Evolutionary conservation across 2,329 filamentous ascomycete species (phyloP).

Genomic region (Alternaria conjuncta): DNA sequence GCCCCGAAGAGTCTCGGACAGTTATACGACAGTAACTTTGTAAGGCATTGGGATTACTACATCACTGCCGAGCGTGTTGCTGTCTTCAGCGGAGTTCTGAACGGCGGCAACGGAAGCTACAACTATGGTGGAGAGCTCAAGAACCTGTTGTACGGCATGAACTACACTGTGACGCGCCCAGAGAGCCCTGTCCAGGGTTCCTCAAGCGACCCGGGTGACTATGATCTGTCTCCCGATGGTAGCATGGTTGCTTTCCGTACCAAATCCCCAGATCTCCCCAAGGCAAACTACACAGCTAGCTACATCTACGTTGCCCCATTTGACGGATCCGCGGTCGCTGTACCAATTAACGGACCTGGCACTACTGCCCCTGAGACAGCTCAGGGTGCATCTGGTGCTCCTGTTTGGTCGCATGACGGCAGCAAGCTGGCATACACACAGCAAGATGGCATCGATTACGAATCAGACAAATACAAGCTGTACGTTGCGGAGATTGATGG

Average conservation of each 20-base stretch:
- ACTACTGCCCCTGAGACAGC: conserved; percentile 42
- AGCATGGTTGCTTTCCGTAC: conserved; percentile 73
- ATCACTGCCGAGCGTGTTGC: conserved; percentile 71
- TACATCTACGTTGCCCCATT: conserved; percentile 79
- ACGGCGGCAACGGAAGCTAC: conserved; percentile 40
- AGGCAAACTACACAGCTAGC: conserved; percentile 78
- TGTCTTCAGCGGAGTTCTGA: conserved; percentile 73
- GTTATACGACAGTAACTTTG: conserved; percentile 76
- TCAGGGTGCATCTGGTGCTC: conserved; percentile 69
- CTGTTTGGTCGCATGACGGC: conserved; percentile 77
- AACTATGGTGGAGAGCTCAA: conserved; percentile 38
- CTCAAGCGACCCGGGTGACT: conserved; percentile 79
- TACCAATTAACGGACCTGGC: conserved; percentile 42
- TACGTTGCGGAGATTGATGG: conserved; percentile 45
- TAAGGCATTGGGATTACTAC: conserved; percentile 83
- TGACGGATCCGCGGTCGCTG: conserved; percentile 59
- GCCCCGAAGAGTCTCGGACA: conserved; percentile 68
- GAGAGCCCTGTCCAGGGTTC: conserved; percentile 72
- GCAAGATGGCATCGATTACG: conserved; percentile 69
- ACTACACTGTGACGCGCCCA: conserved; percentile 57
- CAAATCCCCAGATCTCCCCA: conserved; percentile 74
- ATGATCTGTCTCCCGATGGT: conserved; percentile 72
- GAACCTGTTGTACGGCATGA: conserved; percentile 68
- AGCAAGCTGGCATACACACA: conserved; percentile 79
- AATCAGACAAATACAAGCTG: conserved; percentile 73